Evolutionary conservation across 1,139 yeast genomes (phyloP).

Genomic region (Tardiomyces depauwii): DNA sequence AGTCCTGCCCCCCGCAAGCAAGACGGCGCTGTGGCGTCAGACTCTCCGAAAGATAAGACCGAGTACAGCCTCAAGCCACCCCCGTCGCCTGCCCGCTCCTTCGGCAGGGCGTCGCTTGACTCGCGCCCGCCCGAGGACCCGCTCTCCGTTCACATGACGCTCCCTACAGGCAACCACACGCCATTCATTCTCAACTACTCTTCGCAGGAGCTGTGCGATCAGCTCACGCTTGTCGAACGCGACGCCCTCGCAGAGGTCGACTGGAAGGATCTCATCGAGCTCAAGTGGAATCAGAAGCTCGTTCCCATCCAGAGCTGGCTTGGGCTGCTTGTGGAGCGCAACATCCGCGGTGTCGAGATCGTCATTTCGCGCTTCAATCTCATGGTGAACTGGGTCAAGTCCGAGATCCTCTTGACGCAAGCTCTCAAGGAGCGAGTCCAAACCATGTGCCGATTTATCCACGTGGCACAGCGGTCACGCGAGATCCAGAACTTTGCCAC

Average conservation of each 20-base stretch:
- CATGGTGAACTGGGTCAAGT: slow-evolving; percentile 81
- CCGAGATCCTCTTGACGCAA: slow-evolving; percentile 69
- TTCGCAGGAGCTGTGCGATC: slow-evolving; percentile 58
- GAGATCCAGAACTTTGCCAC: slow-evolving; percentile 75
- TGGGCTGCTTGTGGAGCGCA: slow-evolving; percentile 55
- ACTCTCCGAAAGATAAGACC: neutral
- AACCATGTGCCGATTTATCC: slow-evolving; percentile 70
- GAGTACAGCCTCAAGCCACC: neutral
- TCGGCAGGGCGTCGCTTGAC: neutral
- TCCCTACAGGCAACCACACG: slow-evolving; percentile 34
- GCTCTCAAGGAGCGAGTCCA: slow-evolving; percentile 47
- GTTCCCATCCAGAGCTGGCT: slow-evolving; percentile 80
- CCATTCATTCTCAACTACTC: slow-evolving; percentile 71
- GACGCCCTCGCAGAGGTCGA: slow-evolving; percentile 79
- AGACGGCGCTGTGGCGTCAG: no score
- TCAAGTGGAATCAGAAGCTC: slow-evolving; percentile 59
- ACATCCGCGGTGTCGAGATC: slow-evolving; percentile 57
- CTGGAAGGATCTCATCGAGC: slow-evolving; percentile 81
- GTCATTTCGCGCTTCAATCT: slow-evolving; percentile 84
- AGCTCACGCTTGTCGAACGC: slow-evolving; percentile 74
- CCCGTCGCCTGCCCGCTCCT: neutral
- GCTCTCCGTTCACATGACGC: slow-evolving; percentile 3
- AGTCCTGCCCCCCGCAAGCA: no score
- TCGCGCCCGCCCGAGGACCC: slow-evolving; percentile 1
- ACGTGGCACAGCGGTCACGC: slow-evolving; percentile 58